Base-by-base conservation (phyloP, 1,139 yeast species). In the Debaryomyces udenii region DNA sequence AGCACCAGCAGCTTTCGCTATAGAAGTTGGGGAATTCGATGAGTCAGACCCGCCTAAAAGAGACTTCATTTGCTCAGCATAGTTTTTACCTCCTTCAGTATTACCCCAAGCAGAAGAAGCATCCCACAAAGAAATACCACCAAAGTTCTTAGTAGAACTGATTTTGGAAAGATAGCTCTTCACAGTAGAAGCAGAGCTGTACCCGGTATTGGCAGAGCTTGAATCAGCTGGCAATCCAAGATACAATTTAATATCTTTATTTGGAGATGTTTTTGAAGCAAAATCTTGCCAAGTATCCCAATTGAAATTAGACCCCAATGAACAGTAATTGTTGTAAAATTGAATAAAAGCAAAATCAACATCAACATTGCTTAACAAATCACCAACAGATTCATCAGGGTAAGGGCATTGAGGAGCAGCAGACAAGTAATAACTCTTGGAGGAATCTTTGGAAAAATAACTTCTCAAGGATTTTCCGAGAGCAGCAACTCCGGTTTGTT, bases 331-430 rank as follows among this genome's bases (percentile, higher is more conserved):
- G 76, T 91, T 91, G 76, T 91, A 91, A 70, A 91, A 91, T 70
- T 91, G 98, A 54, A 91, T 79, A 56, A 87, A 89, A 2, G 93
- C 93, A 64, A 85, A 89, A 65, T 91, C 98, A 49, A 91, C 69
- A 33, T 78, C 72, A 15, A 86, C 80, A 28, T 76, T 66, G 17
- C 70, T 68, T 52, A 91, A 64, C 28, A 86, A 66, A 41, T 81
- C 79, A 47, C 96, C 95, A 33, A 86, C 81, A 33, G 86, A 80
- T 6, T 84, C 89, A 68, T 91, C 98, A 15, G 97, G 98, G 60
- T 83, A 87, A 14, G 84, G 86, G 70, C 98, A 91, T 70, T 91
- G 98, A 20, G 98, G 98, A 49, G 98, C 96, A 48, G 96, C 96
- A 40, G 96, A 80, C 37, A 91, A 69, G 62, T 86, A 90, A 67